phyloP scores from a whole-genome alignment of 106 monocot species.

The Iris macrosiphon region DNA sequence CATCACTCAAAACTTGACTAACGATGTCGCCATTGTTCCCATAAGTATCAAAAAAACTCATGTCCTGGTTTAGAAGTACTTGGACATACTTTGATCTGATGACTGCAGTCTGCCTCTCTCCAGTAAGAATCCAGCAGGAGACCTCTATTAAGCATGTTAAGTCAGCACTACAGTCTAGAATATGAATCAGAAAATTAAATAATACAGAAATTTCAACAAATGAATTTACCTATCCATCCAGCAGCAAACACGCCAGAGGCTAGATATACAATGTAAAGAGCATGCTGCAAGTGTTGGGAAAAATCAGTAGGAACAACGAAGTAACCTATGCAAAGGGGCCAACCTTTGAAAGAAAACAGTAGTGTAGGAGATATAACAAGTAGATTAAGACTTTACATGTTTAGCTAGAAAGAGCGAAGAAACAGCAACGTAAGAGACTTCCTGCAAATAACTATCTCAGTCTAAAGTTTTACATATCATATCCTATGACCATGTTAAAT shows the following conservation, averaged over 20 bases:
- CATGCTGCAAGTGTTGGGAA: constrained; percentile 46
- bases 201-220: neutral
- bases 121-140: constrained; percentile 98
- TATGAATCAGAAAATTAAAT: neutral
- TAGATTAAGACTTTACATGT: too few species aligned
- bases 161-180: constrained; percentile 3
- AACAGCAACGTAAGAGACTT: too few species aligned
- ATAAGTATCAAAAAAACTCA: constrained; percentile 99
- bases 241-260: constrained; percentile 74
- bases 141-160: constrained; percentile 48
- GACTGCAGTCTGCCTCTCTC: constrained; percentile 97
- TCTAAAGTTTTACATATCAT: too few species aligned
- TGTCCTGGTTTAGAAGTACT: constrained; percentile 92
- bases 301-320: neutral
- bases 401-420: too few species aligned
- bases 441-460: too few species aligned
- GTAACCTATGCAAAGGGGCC: neutral
- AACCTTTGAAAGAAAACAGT: neutral
- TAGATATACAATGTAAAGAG: constrained; percentile 77
- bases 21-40: constrained; percentile 99
- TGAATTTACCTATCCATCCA: constrained; percentile 80
- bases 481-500: too few species aligned
- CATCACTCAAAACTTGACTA: constrained; percentile 98
- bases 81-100: constrained; percentile 97
- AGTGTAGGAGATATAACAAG: too few species aligned